Conservation (phyloP, 805 yeast genomes). For the Barnettozyma sp. region DNA sequence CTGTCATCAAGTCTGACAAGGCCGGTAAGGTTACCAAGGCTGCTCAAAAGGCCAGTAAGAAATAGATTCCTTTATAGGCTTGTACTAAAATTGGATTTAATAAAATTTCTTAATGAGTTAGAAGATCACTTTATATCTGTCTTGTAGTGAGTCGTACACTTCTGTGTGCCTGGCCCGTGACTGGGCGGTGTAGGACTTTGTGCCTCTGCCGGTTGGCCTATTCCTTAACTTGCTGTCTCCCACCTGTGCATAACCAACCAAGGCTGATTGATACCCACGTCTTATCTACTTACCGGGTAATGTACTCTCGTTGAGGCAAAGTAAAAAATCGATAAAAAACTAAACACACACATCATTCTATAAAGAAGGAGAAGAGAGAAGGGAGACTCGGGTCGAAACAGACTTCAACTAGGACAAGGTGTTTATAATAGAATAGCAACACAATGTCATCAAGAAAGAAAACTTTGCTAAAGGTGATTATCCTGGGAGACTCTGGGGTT, state of each 20-base stretch:
- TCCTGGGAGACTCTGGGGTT: constrained; percentile 94
- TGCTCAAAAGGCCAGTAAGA: constrained; percentile 39
- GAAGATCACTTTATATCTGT: no score
- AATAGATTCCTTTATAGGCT: constrained; percentile 15
- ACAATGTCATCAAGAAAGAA: constrained; percentile 48
- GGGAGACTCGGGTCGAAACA: background rate
- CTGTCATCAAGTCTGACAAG: constrained; percentile 76
- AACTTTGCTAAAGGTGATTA: constrained; percentile 77
- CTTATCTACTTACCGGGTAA: constrained; percentile 2
- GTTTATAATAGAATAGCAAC: background rate
- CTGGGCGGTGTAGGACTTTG: no score
- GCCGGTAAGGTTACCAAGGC: constrained; percentile 97
- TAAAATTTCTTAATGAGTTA: background rate
- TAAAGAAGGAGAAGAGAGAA: no score
- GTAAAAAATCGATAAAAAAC: background rate
- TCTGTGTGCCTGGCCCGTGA: no score
- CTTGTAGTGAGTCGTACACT: no score
- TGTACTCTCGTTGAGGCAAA: background rate
- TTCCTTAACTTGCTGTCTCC: no score
- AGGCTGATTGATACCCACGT: no score
- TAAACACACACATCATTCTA: no score
- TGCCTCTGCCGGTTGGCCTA: no score
- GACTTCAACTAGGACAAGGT: background rate
- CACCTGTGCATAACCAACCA: no score
- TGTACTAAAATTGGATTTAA: background rate